These are phyloP conservation scores for Mallotus nudiflorus DNA, from an alignment of 345 rosid species.

Conservation along the genomic window DNA sequence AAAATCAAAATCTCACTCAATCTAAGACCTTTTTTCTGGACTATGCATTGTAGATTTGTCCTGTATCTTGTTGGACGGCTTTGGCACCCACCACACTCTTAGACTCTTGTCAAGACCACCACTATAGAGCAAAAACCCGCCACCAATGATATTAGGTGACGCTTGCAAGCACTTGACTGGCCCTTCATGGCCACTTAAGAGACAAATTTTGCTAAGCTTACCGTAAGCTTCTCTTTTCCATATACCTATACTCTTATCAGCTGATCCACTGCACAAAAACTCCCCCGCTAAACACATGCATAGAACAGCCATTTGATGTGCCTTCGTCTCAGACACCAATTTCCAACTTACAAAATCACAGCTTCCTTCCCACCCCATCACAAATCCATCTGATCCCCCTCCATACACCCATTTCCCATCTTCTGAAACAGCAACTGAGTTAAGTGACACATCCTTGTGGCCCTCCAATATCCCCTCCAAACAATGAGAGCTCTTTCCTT, in stretches of 20 bases:
- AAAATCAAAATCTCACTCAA: background rate
- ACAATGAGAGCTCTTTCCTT: constrained; percentile 20
- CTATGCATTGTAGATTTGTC: constrained; percentile 7
- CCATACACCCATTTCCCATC: constrained; percentile 40
- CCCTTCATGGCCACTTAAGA: constrained; percentile 31
- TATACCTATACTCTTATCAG: constrained; percentile 35
- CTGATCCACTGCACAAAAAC: constrained; percentile 32
- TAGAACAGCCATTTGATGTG: constrained; percentile 34
- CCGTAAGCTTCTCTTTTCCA: constrained; percentile 36
- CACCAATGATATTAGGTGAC: constrained; percentile 24
- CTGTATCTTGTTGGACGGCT: constrained; percentile 14
- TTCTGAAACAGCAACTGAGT: constrained; percentile 32
- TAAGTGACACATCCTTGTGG: constrained; percentile 29
- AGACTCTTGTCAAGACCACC: constrained; percentile 34
- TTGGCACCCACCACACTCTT: constrained; percentile 50
- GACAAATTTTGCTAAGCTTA: constrained; percentile 17
- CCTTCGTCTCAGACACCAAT: constrained; percentile 47
- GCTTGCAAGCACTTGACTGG: constrained; percentile 38
- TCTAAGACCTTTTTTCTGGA: constrained; percentile 17
- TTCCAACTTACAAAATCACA: constrained; percentile 25
- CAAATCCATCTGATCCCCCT: constrained; percentile 37
- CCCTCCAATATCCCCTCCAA: constrained; percentile 70
- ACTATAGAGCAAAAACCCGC: constrained; percentile 36
- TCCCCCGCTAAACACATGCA: constrained; percentile 28
- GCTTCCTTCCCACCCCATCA: constrained; percentile 32